Base-by-base conservation (phyloP, 371 early-diverging fungal species). In the Homolaphlyctis polyrhiza region DNA sequence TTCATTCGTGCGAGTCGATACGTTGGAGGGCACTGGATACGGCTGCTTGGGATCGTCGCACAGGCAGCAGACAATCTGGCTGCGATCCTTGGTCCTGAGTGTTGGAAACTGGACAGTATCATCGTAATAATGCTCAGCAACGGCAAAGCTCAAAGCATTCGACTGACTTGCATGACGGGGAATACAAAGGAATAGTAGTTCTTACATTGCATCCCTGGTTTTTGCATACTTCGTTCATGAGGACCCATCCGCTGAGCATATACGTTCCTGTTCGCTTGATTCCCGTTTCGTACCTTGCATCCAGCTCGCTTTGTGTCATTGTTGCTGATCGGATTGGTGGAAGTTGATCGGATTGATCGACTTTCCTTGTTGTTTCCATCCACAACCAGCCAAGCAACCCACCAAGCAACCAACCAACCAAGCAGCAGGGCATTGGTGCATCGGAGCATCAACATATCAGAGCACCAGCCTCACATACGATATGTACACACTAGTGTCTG, bases 401-500 rank as follows among this genome's bases (percentile, higher is more conserved):
- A n/a, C n/a, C n/a, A n/a, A n/a, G n/a, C n/a, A n/a, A n/a, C n/a
- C n/a, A n/a, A n/a, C n/a, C n/a, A n/a, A n/a, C n/a, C n/a, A n/a
- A n/a, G n/a, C n/a, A n/a, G n/a, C n/a, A n/a, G n/a, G n/a, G n/a
- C n/a, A n/a, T n/a, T n/a, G n/a, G n/a, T n/a, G n/a, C n/a, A n/a
- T n/a, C n/a, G n/a, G n/a, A n/a, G n/a, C n/a, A n/a, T n/a, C n/a
- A n/a, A n/a, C n/a, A n/a, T n/a, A n/a, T n/a, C n/a, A n/a, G n/a
- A n/a, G n/a, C n/a, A n/a, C n/a, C n/a, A n/a, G n/a, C n/a, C n/a
- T n/a, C n/a, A n/a, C n/a, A n/a, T n/a, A n/a, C 39, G 14, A 13
- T 35, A 96, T 95, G 96, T 94, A 91, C 73, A 90, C 96, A 21
- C 84, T 97, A 58, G 71, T 95, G 18, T 85, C 86, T 61, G 97